Evolutionary conservation across 2,329 filamentous ascomycete genomes (phyloP).

Genomic region (Colletotrichum salicis): DNA sequence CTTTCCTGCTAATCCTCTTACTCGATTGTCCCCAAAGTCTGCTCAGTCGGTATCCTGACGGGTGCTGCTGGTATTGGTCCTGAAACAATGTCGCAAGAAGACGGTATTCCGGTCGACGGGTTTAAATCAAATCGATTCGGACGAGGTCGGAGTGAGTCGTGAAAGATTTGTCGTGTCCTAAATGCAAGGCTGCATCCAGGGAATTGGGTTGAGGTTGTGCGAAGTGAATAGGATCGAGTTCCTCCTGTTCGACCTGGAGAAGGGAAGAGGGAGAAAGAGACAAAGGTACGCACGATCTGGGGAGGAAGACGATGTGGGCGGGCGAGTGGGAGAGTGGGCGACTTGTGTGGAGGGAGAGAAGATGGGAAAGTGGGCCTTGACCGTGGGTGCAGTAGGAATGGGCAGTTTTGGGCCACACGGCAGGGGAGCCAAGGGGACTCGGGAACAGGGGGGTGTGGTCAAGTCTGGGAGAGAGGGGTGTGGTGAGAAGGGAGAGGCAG

Average conservation of each 20-base stretch:
- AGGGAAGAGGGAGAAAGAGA: conserved; percentile 24
- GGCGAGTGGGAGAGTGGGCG: conserved; percentile 22
- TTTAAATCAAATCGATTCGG: conserved; percentile 5
- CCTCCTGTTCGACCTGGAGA: conserved; percentile 26
- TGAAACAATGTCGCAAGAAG: conserved; percentile 31
- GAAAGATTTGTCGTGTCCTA: background rate
- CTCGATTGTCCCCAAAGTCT: conserved; percentile 6
- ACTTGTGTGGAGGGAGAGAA: conserved; percentile 29
- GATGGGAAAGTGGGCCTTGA: conserved; percentile 12
- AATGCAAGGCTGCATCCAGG: background rate
- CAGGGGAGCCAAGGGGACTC: conserved; percentile 17
- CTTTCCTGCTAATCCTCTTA: background rate
- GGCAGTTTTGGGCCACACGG: conserved; percentile 20
- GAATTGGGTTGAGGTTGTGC: conserved; percentile 3
- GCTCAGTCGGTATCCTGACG: conserved; percentile 7
- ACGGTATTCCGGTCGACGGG: background rate
- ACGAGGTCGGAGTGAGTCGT: background rate
- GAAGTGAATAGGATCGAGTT: conserved; percentile 21
- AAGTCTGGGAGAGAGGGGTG: conserved; percentile 8
- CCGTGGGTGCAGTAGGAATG: conserved; percentile 27
- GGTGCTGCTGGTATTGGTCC: conserved; percentile 6
- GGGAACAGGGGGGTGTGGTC: conserved; percentile 21
- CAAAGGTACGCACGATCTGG: conserved; percentile 30
- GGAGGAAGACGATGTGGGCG: conserved; percentile 33
- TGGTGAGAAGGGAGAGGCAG: conserved; percentile 1